These are phyloP conservation scores for Smallanthus sonchifolius DNA, from an alignment of 129 eudicot genomes.

Conservation along the genomic window DNA sequence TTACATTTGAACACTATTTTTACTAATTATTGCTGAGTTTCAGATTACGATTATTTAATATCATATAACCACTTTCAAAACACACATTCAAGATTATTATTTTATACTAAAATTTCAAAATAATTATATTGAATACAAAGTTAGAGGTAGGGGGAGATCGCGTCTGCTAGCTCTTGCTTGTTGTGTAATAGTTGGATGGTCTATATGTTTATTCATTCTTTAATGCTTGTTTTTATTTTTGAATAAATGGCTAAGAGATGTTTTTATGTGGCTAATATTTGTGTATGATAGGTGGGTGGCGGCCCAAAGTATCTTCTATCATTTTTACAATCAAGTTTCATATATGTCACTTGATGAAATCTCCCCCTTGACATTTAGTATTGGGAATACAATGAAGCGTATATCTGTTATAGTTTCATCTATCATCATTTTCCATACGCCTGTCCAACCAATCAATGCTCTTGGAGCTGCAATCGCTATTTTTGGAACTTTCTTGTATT, in stretches of 20 bases:
- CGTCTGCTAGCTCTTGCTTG: neutral
- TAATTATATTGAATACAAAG: neutral
- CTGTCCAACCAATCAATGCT: constrained; percentile 42
- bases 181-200: neutral
- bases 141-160: neutral
- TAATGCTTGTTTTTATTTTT: neutral
- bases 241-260: constrained; percentile 7
- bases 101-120: neutral
- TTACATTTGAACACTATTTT: too few species aligned
- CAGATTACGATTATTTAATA: neutral
- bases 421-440: constrained; percentile 45
- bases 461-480: constrained; percentile 44
- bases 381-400: constrained; percentile 50
- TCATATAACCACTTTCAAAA: neutral
- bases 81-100: neutral
- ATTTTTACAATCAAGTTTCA: constrained; percentile 73
- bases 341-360: constrained; percentile 51
- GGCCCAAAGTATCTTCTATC: constrained; percentile 78
- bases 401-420: constrained; percentile 48
- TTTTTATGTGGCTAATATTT: constrained; percentile 19
- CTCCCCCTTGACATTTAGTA: constrained; percentile 43
- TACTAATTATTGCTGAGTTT: too few species aligned
- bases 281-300: constrained; percentile 63
- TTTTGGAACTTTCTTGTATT: constrained; percentile 44
- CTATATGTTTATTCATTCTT: neutral